Evolutionary conservation across 2,329 filamentous ascomycete genomes (phyloP).

Genomic region (Penicillium sp.): DNA sequence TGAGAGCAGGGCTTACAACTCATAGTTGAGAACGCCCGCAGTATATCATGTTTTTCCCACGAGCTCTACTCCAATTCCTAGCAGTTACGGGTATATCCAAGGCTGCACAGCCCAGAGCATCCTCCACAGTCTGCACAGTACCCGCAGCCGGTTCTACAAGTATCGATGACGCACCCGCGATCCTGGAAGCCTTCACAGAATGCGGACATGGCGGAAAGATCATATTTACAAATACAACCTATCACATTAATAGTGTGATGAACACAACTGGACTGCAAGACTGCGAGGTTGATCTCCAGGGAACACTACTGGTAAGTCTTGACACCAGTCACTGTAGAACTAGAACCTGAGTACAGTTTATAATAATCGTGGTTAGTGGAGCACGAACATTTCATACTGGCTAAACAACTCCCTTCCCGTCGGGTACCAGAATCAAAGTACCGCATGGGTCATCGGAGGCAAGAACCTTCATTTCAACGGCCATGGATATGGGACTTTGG

Average conservation of each 20-base stretch:
- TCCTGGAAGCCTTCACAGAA: slow-evolving; percentile 50
- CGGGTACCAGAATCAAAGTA: slow-evolving; percentile 52
- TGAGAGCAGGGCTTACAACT: too few species aligned
- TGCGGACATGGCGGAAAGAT: slow-evolving; percentile 53
- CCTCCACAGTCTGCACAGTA: not conserved
- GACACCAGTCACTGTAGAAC: slow-evolving; percentile 4
- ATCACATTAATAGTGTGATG: slow-evolving; percentile 53
- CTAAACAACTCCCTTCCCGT: slow-evolving; percentile 47
- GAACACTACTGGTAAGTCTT: slow-evolving; percentile 46
- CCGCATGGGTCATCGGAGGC: slow-evolving; percentile 54
- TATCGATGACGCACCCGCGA: slow-evolving; percentile 53
- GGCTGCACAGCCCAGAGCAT: too few species aligned
- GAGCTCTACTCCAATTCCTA: not conserved
- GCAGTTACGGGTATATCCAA: not conserved
- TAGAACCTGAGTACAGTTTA: too few species aligned
- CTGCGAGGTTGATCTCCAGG: slow-evolving; percentile 50
- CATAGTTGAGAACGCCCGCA: too few species aligned
- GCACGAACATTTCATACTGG: slow-evolving; percentile 49
- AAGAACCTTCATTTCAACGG: slow-evolving; percentile 51
- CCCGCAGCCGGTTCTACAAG: not conserved
- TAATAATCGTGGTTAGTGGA: slow-evolving; percentile 25
- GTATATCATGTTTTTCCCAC: too few species aligned
- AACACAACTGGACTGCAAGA: slow-evolving; percentile 49
- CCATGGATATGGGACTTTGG: slow-evolving; percentile 49
- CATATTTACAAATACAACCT: slow-evolving; percentile 51